Base-by-base conservation (phyloP, 257 asterid species). In the Fraxinus americana region DNA sequence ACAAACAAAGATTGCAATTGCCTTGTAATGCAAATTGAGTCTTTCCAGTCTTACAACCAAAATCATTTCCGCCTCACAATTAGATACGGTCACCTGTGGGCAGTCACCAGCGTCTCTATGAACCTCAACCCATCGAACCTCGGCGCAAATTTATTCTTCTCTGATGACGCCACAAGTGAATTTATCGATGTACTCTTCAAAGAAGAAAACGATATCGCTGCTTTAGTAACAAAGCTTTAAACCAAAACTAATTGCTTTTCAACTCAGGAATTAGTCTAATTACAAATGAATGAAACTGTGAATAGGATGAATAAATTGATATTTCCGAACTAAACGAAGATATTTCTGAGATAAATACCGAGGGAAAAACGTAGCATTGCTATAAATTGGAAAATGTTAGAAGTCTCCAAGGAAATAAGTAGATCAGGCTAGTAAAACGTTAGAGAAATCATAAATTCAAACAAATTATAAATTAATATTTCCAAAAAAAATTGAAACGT, bases 81-180 rank as follows among this genome's bases (percentile, higher is more conserved):
- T 48, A 43, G 35, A 29, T 21, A 21, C 12, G 25, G 10, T 90
- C 91, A 90, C 83, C 92, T 83, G 75, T 90, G 94, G 5, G 92
- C 91, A n/a, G 92, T 88, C 25, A 88, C 82, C 34, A 90, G 72
- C 25, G 92, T 90, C 87, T 90, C 92, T 27, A 90, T 86, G 89
- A 90, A 90, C 82, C 88, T 83, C 83, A 90, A 65, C 7, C 92
- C 94, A 52, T 90, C 94, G 36, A 88, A 88, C 73, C 79, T 85
- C 5, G 94, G 94, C 30, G 85, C 82, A 75, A 78, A 82, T 27
- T 84, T 83, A 17, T 82, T 86, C 82, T 79, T 78, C 29, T 70
- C 78, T 52, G 50, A 45, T 36, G 75, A 36, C 27, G 11, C 59
- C 27, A 39, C 68, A 27, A 54, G 16, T 1, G 85, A 77, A 12